Base-by-base conservation (phyloP, 495 filamentous ascomycete species). In the Aspergillus sclerotiicarbonarius region DNA sequence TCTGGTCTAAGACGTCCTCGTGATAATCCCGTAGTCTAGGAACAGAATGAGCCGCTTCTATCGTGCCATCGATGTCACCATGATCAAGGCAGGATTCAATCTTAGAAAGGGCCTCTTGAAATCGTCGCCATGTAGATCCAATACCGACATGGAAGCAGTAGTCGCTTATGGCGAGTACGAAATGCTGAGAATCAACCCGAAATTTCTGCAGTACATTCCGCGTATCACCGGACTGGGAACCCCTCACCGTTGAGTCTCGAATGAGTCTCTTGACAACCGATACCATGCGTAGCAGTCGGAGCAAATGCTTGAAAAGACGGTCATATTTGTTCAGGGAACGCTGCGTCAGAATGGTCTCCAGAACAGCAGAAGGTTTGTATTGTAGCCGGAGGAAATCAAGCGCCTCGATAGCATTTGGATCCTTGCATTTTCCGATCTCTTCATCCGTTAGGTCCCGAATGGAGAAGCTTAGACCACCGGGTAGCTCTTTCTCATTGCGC, bases 371-470 rank as follows among this genome's bases (percentile, higher is more conserved):
- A 0, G 94, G 83, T 39, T 84, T 87, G 75, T 96, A 98, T 51
- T 91, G 86, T 4, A 98, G 75, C 3, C 88, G 84, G 16, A 98
- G 77, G 65, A 98, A 97, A 69, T 98, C 94, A 16, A 97, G 76
- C 0, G 94, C 94, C 70, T 90, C 87, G 31, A 97, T 81, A 0
- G 84, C 84, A 63, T 88, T 80, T 0, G 90, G 86, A 64, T 97
- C 83, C 74, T 90, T 85, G 67, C 88, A 90, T 60, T 81, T 84
- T 35, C 88, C 82, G 19, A 95, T 84, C 61, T 96, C 92, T 16
- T 85, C 83, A 2, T 81, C 76, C 0, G 86, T 78, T 58, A 97
- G 79, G 54, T 91, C 87, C n/a, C 93, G 86, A 41, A 98, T 84
- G 1, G 88, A 84, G 66, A 98, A 98, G 69, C 84, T 90, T 1